A percentile compares a stretch with the other conserved stretches of the same genome.
phyloP scores from a whole-genome alignment of 1,139 yeast genomes.

The Sporopachydermia cereana region DNA sequence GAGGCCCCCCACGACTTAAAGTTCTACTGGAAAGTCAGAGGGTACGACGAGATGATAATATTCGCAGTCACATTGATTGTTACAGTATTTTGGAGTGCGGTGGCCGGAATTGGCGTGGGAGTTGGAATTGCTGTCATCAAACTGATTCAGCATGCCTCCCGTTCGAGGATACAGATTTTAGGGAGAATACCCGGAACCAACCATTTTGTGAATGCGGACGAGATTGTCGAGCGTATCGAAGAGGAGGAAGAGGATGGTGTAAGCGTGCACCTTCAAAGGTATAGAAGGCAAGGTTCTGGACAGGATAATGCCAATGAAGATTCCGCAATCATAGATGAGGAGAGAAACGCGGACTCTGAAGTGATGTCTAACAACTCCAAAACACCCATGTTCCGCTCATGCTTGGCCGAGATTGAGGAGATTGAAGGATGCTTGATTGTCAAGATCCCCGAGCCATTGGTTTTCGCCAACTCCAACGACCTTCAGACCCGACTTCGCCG shows the following conservation, averaged over 20 bases:
- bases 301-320: not conserved
- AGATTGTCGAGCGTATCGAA: slow-evolving; percentile 11
- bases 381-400: not conserved
- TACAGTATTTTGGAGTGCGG: slow-evolving; percentile 43
- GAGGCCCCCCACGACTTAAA: slow-evolving; percentile 43
- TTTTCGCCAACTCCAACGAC: slow-evolving; percentile 45
- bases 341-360: not conserved
- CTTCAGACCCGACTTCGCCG: slow-evolving; percentile 37
- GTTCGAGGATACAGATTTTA: slow-evolving; percentile 44
- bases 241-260: not conserved
- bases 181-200: slow-evolving; percentile 44
- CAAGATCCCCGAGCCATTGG: slow-evolving; percentile 46
- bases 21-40: slow-evolving; percentile 39
- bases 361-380: not conserved
- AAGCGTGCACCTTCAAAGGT: not conserved
- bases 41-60: slow-evolving; percentile 41
- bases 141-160: slow-evolving; percentile 43
- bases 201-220: slow-evolving; percentile 41
- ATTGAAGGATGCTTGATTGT: slow-evolving; percentile 47
- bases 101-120: slow-evolving; percentile 47
- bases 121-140: slow-evolving; percentile 40
- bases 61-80: slow-evolving; percentile 39
- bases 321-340: not conserved
- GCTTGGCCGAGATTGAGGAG: slow-evolving; percentile 30
- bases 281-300: not conserved